Base-by-base conservation (phyloP, 2,329 filamentous ascomycete genomes). In the Trichoderma atrobrunneum region DNA sequence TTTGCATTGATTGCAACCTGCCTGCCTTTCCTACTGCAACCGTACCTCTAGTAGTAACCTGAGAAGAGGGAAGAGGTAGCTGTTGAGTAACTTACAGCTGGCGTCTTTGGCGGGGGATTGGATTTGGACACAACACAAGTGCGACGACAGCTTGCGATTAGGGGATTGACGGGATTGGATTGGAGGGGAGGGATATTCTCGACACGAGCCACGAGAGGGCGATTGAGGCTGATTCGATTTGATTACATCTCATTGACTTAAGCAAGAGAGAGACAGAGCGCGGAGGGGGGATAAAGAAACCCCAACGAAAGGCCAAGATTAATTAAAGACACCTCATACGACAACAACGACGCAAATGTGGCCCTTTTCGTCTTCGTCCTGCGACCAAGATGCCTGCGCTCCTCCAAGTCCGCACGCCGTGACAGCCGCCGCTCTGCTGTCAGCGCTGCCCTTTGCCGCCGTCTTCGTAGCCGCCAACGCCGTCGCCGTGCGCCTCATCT, bases 361-460 rank as follows among this genome's bases (percentile, higher is more conserved):
- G 81, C 79, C 80, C 56, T 82, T 83, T 72, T 80, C 83, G 76
- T 24, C 39, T 21, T 85, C 75, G 4, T 92, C 89, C 84, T 85
- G 72, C 72, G 74, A 85, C 79, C 86, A 87, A 77, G 89, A 89
- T 81, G 83, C 84, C 73, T 91, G 90, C 77, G 83, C 84, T 73
- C 81, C 85, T 71, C 78, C 82, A 68, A 79, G 83, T 57, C 82
- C 86, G 36, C 76, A 78, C 70, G 78, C 81, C 66, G 77, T 85
- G 67, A 78, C 82, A 54, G 77, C 86, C 43, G 82, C 86, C 59
- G 83, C 85, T 36, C 79, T 89, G 48, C 76, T 90, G 64, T 86
- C 93, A 72, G 88, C 93, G 28, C 86, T 88, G 4, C 93, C 93
- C 0, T 93, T 96, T 80, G 79, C 93, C 72, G 80, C 89, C 72